Evolutionary conservation across 2,329 filamentous ascomycete species (phyloP).

Genomic region (Sclerotinia nivalis): DNA sequence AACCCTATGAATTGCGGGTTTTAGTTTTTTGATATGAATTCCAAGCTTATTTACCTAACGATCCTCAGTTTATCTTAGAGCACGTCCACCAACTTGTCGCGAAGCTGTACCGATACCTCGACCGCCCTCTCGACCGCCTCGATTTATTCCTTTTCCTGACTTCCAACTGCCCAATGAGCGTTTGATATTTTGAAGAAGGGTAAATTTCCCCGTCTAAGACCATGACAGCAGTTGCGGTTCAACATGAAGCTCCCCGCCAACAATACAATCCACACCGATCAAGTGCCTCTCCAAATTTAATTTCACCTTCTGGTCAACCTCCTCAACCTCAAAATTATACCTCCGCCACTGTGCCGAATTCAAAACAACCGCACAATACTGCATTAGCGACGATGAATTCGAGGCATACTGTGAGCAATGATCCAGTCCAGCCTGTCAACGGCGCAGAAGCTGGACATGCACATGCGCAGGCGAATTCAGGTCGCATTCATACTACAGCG

Average conservation of each 20-base stretch:
- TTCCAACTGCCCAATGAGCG: constrained; percentile 29
- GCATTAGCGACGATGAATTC: constrained; percentile 28
- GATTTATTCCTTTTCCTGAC: neutral
- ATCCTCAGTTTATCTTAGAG: neutral
- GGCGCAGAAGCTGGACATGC: constrained; percentile 7
- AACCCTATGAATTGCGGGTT: neutral
- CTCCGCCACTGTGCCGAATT: constrained; percentile 30
- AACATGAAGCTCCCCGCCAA: constrained; percentile 35
- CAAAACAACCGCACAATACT: constrained; percentile 8
- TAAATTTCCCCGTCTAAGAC: constrained; percentile 30
- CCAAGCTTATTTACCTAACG: constrained; percentile 12
- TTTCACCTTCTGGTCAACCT: constrained; percentile 32
- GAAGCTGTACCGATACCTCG: constrained; percentile 17
- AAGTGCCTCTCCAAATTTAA: constrained; percentile 34
- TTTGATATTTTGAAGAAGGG: constrained; percentile 31
- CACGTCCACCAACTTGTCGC: constrained; percentile 1
- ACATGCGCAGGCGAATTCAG: constrained; percentile 15
- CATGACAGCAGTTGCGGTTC: constrained; percentile 42
- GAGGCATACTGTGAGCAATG: constrained; percentile 35
- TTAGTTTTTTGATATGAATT: constrained; percentile 8
- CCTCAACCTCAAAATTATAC: constrained; percentile 38
- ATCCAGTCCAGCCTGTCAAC: constrained; percentile 29
- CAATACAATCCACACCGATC: constrained; percentile 39
- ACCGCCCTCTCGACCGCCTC: constrained; percentile 20
- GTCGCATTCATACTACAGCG: constrained; percentile 7